A percentile compares a stretch with the other conserved stretches of the same genome.
phyloP scores from a whole-genome alignment of 2,329 filamentous ascomycete species.

The Pestalotiopsis sp. region DNA sequence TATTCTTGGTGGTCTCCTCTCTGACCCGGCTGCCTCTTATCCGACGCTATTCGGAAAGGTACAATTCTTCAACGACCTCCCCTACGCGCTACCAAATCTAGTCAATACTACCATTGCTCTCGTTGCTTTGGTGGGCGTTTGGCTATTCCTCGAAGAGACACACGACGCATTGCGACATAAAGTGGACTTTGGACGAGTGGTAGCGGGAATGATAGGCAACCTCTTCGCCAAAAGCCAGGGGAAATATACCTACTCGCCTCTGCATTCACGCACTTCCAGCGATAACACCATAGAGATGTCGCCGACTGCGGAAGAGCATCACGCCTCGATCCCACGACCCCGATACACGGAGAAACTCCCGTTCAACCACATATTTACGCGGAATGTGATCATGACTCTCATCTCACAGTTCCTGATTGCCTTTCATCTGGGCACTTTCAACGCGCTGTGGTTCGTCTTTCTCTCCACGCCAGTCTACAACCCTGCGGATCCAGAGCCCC shows the following conservation, averaged over 20 bases:
- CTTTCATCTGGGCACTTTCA: slow-evolving; percentile 76
- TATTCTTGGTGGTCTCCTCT: slow-evolving; percentile 48
- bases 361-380: slow-evolving; percentile 57
- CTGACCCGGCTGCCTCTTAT: slow-evolving; percentile 45
- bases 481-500: slow-evolving; percentile 33
- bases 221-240: slow-evolving; percentile 26
- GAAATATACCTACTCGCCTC: slow-evolving; percentile 32
- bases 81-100: slow-evolving; percentile 57
- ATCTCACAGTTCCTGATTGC: slow-evolving; percentile 70
- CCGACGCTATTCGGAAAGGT: slow-evolving; percentile 47
- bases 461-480: slow-evolving; percentile 69
- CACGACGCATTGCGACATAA: slow-evolving; percentile 45
- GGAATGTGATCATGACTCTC: slow-evolving; percentile 56
- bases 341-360: slow-evolving; percentile 50
- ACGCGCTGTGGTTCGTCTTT: slow-evolving; percentile 76
- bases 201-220: slow-evolving; percentile 37
- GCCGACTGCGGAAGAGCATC: slow-evolving; percentile 18
- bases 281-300: slow-evolving; percentile 32
- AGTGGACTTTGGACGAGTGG: slow-evolving; percentile 43
- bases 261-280: slow-evolving; percentile 33
- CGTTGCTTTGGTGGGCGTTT: slow-evolving; percentile 44
- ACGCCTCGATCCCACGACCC: slow-evolving; percentile 18
- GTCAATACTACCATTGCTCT: slow-evolving; percentile 51
- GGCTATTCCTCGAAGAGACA: slow-evolving; percentile 56
- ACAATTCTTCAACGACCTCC: slow-evolving; percentile 48